Conservation (phyloP, 1,284 basidiomycete genomes). For the Mixia osmundae region DNA sequence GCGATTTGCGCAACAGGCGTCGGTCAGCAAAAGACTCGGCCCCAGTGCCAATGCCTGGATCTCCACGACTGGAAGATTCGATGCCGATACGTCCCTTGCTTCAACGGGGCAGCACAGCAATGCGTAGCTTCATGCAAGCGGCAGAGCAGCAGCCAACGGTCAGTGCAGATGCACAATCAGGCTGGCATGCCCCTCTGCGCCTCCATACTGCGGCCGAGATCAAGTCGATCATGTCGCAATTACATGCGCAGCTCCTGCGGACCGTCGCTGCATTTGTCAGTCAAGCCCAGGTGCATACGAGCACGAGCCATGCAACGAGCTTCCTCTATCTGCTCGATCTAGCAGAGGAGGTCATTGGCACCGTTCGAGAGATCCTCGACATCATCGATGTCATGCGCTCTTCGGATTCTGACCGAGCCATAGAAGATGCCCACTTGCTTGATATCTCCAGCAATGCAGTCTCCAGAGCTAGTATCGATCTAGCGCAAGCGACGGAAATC, state of each 20-base stretch:
- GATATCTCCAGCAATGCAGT: no score
- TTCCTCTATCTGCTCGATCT: conserved; percentile 84
- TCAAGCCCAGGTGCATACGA: conserved; percentile 78
- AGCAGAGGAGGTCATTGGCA: conserved; percentile 75
- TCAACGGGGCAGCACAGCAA: not conserved
- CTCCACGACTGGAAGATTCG: not conserved
- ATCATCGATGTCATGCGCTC: conserved; percentile 72
- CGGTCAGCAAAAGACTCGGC: not conserved
- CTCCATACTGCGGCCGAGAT: not conserved
- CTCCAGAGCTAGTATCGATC: no score
- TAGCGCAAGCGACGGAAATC: not conserved
- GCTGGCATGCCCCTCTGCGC: not conserved
- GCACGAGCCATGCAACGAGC: conserved; percentile 52
- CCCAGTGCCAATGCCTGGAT: not conserved
- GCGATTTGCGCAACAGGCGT: conserved; percentile 1
- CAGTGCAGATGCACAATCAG: not conserved
- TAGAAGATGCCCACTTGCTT: no score
- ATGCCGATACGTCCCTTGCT: not conserved
- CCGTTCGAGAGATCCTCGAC: conserved; percentile 70
- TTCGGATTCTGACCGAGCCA: no score
- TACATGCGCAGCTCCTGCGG: conserved; percentile 72
- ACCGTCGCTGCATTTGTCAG: conserved; percentile 93
- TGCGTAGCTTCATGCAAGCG: not conserved
- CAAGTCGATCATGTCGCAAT: not conserved
- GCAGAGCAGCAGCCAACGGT: not conserved